A percentile compares a stretch with the other conserved stretches of the same genome.
These are phyloP conservation scores for Colletotrichum graminicola DNA, from an alignment of 2,329 filamentous ascomycete genomes.

Conservation along the genomic window DNA sequence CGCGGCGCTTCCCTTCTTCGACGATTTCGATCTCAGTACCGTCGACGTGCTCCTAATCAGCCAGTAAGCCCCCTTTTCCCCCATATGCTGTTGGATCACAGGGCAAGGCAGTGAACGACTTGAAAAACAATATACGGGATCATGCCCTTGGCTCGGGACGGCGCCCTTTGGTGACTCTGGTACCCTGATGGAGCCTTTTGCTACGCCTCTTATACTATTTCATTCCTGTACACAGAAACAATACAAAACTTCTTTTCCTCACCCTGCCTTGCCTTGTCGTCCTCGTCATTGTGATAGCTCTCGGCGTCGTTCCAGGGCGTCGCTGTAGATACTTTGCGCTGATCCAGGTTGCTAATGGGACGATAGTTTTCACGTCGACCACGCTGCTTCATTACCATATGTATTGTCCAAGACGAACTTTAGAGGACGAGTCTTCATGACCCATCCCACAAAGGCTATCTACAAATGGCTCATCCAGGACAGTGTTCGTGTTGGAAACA, in stretches of 20 bases:
- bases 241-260: constrained; percentile 41
- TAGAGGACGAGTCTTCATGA: constrained; percentile 97
- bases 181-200: constrained; percentile 38
- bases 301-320: not conserved
- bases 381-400: constrained; percentile 98
- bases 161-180: constrained; percentile 17
- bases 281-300: constrained; percentile 38
- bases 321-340: constrained; percentile 18
- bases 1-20: constrained; percentile 94
- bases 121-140: constrained; percentile 34
- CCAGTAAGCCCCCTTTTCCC: constrained; percentile 80
- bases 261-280: constrained; percentile 42
- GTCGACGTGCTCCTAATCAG: constrained; percentile 97
- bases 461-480: constrained; percentile 99
- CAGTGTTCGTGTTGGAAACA: constrained; percentile 88
- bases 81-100: constrained; percentile 42
- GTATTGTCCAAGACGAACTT: constrained; percentile 99
- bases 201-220: constrained; percentile 39
- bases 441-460: constrained; percentile 98
- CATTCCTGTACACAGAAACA: constrained; percentile 42
- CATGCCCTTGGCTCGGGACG: constrained; percentile 29
- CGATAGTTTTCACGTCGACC: constrained; percentile 93
- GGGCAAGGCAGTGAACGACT: constrained; percentile 45
- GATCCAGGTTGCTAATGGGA: constrained; percentile 25
- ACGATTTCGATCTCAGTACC: constrained; percentile 97